phyloP scores from a whole-genome alignment of 805 yeast genomes.

The Barnettozyma californica region DNA sequence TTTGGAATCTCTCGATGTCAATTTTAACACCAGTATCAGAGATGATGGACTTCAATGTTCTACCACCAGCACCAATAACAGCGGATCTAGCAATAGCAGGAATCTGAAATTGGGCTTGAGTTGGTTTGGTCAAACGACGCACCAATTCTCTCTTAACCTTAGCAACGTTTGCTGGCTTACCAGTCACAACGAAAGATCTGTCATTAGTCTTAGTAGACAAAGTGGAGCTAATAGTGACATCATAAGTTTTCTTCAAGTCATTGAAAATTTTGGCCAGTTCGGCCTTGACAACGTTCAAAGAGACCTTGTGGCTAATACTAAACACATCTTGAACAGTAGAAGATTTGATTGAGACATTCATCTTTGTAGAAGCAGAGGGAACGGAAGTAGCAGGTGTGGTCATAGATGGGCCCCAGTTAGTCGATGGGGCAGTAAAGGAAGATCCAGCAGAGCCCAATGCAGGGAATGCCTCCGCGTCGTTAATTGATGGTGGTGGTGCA shows the following conservation, averaged over 20 bases:
- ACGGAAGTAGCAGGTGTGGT: conserved; percentile 8
- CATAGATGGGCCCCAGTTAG: conserved; percentile 42
- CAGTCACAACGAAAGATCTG: conserved; percentile 80
- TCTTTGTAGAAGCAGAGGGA: conserved; percentile 23
- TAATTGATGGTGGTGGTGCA: conserved; percentile 34
- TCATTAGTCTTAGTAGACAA: conserved; percentile 67
- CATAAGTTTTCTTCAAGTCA: conserved; percentile 51
- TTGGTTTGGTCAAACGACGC: conserved; percentile 73
- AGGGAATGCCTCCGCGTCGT: conserved; percentile 59
- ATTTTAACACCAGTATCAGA: conserved; percentile 62
- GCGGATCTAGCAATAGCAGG: conserved; percentile 75
- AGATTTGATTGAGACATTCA: conserved; percentile 32
- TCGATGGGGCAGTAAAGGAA: conserved; percentile 20
- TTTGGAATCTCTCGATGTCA: conserved; percentile 51
- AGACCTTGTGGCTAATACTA: conserved; percentile 64
- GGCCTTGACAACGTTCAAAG: conserved; percentile 53
- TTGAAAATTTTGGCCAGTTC: conserved; percentile 66
- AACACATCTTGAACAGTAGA: conserved; percentile 73
- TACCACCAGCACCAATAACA: conserved; percentile 86
- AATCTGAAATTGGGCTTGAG: conserved; percentile 50
- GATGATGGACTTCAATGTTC: conserved; percentile 71
- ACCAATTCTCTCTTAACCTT: conserved; percentile 72
- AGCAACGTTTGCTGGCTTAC: conserved; percentile 59
- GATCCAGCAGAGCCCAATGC: conserved; percentile 48
- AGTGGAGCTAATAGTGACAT: conserved; percentile 77